A percentile compares a stretch with the other conserved stretches of the same genome.
Evolutionary conservation across 495 filamentous ascomycete species (phyloP).

Genomic region (Parathielavia hyrcaniae): DNA sequence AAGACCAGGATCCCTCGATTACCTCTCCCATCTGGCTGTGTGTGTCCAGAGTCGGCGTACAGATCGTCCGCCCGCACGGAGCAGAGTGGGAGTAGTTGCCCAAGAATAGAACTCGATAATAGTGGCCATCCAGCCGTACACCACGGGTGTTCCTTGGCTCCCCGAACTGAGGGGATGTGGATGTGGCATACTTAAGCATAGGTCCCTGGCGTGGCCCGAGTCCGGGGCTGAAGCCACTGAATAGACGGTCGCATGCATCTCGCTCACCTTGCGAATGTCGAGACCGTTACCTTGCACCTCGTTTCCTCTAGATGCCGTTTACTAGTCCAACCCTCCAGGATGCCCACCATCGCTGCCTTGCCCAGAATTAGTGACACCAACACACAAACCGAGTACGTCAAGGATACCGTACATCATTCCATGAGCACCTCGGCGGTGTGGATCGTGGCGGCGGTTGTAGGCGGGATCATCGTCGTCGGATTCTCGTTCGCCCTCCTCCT

Average conservation of each 20-base stretch:
- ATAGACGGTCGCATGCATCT: neutral
- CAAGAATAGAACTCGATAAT: slow-evolving; percentile 1
- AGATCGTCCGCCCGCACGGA: neutral
- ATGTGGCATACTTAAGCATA: neutral
- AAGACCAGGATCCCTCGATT: neutral
- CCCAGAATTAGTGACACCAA: neutral
- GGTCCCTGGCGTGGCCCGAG: neutral
- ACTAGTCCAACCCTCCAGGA: neutral
- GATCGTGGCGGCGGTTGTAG: slow-evolving; percentile 32
- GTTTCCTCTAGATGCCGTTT: neutral
- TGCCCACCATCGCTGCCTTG: neutral
- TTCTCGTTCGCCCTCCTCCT: slow-evolving; percentile 25
- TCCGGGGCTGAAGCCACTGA: neutral
- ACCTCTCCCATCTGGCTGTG: neutral
- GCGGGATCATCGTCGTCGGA: slow-evolving; percentile 26
- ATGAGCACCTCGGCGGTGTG: slow-evolving; percentile 20
- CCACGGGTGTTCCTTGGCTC: neutral
- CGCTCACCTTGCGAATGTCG: no score
- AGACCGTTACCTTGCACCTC: neutral
- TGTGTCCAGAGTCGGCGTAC: neutral
- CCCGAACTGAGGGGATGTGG: neutral
- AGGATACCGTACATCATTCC: neutral
- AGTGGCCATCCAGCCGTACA: neutral
- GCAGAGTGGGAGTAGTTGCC: neutral
- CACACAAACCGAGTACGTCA: neutral